These are phyloP conservation scores for Leptoxyphium fumago DNA, from an alignment of 2,329 filamentous ascomycete genomes.

Conservation along the genomic window DNA sequence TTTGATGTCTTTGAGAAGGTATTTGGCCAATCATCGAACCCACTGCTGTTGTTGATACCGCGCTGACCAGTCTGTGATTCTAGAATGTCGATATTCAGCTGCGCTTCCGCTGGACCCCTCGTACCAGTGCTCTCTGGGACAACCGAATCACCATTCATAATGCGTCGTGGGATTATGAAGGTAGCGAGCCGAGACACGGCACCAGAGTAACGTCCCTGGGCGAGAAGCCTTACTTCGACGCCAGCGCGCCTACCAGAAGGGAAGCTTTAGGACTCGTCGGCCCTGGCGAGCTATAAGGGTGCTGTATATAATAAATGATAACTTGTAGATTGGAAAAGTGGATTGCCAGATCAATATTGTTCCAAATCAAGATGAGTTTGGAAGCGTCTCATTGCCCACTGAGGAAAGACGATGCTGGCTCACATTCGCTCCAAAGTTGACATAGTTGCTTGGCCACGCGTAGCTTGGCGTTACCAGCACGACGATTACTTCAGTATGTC, in stretches of 20 bases:
- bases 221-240: slow-evolving; percentile 56
- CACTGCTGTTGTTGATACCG: not conserved
- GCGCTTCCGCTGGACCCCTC: slow-evolving; percentile 54
- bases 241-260: slow-evolving; percentile 48
- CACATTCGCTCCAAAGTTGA: too few relatives aligned
- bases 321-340: too few relatives aligned
- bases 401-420: too few relatives aligned
- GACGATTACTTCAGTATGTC: too few relatives aligned
- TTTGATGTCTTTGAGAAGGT: slow-evolving; percentile 50
- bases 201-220: slow-evolving; percentile 57
- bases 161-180: slow-evolving; percentile 59
- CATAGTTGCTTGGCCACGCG: too few relatives aligned
- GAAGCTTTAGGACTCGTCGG: slow-evolving; percentile 51
- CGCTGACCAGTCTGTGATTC: not conserved
- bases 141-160: slow-evolving; percentile 54
- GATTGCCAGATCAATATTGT: too few relatives aligned
- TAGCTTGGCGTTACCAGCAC: too few relatives aligned
- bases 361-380: too few relatives aligned
- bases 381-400: too few relatives aligned
- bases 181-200: slow-evolving; percentile 51
- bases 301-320: too few relatives aligned
- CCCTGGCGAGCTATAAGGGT: slow-evolving; percentile 11
- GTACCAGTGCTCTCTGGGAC: slow-evolving; percentile 56
- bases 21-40: not conserved
- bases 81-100: slow-evolving; percentile 55